Conservation (phyloP, 495 filamentous ascomycete species). For the Amphirosellinia nigrospora region DNA sequence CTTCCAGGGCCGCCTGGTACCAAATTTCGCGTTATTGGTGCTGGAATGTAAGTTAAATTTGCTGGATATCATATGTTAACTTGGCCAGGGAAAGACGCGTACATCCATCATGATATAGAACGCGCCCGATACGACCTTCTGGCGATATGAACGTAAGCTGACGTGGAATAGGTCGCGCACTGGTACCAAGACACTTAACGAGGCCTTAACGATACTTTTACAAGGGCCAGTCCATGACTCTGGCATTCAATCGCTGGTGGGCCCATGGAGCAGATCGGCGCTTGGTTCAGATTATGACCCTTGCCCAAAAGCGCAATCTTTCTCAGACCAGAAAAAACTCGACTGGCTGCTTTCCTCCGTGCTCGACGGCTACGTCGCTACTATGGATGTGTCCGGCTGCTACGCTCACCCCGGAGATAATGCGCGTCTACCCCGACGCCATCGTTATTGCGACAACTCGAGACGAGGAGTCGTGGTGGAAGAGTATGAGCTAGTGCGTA, state of each 20-base stretch:
- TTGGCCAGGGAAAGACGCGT: constrained; percentile 7
- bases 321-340: constrained; percentile 41
- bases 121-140: not conserved
- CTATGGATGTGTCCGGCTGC: constrained; percentile 44
- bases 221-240: constrained; percentile 41
- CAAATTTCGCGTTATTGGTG: constrained; percentile 42
- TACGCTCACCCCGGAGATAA: constrained; percentile 44
- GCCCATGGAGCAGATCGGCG: constrained; percentile 35
- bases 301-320: constrained; percentile 39
- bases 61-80: not conserved
- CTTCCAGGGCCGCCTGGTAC: constrained; percentile 40
- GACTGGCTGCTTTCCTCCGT: constrained; percentile 40
- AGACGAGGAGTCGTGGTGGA: constrained; percentile 40
- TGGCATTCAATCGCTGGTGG: constrained; percentile 42
- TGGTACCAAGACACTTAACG: constrained; percentile 42
- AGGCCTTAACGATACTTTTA: constrained; percentile 39
- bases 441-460: constrained; percentile 46
- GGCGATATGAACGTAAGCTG: constrained; percentile 20
- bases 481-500: constrained; percentile 41
- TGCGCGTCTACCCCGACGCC: constrained; percentile 46
- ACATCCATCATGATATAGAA: not conserved
- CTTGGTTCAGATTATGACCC: constrained; percentile 41
- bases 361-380: constrained; percentile 46
- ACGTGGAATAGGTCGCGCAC: constrained; percentile 40
- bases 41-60: constrained; percentile 40